Conservation (phyloP, 2,329 filamentous ascomycete genomes). For the Fusarium keratoplasticum region DNA sequence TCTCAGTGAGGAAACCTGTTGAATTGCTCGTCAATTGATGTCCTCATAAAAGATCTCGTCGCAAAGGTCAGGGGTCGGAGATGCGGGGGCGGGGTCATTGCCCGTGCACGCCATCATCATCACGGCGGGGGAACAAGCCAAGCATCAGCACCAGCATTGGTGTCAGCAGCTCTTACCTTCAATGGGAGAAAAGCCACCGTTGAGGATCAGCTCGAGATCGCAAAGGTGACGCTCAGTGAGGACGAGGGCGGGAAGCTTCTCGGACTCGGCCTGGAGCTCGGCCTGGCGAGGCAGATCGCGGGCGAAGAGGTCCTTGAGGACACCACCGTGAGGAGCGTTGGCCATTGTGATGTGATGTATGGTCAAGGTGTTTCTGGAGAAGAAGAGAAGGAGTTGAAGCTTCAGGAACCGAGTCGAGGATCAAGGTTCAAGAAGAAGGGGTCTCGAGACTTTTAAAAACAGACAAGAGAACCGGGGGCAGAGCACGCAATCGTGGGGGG, state of each 20-base stretch:
- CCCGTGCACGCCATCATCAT: slow-evolving; percentile 31
- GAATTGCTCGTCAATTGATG: slow-evolving; percentile 22
- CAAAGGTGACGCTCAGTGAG: slow-evolving; percentile 96
- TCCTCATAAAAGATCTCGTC: slow-evolving; percentile 13
- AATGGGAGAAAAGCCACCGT: slow-evolving; percentile 96
- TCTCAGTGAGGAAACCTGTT: slow-evolving; percentile 94
- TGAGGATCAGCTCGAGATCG: slow-evolving; percentile 96
- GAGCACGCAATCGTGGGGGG: slow-evolving; percentile 50
- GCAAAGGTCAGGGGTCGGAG: slow-evolving; percentile 24
- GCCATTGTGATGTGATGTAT: slow-evolving; percentile 62
- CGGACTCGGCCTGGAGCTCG: slow-evolving; percentile 85
- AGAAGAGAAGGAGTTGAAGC: slow-evolving; percentile 10
- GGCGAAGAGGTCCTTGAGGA: slow-evolving; percentile 97
- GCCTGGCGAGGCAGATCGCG: slow-evolving; percentile 87
- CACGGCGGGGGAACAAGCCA: slow-evolving; percentile 9
- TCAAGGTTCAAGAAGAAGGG: slow-evolving; percentile 13
- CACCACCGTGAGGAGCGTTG: slow-evolving; percentile 84
- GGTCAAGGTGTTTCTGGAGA: slow-evolving; percentile 11
- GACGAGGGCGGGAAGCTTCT: slow-evolving; percentile 84
- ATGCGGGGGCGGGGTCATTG: slow-evolving; percentile 43
- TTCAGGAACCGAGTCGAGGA: slow-evolving; percentile 9
- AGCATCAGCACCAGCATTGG: not conserved
- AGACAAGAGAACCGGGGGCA: slow-evolving; percentile 23
- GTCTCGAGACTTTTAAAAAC: slow-evolving; percentile 16
- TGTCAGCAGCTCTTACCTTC: slow-evolving; percentile 75